Percentiles rank a stretch among this genome's conserved stretches.
phyloP scores from a whole-genome alignment of 148 eudicot genomes.

The Dysphania ambrosioides region DNA sequence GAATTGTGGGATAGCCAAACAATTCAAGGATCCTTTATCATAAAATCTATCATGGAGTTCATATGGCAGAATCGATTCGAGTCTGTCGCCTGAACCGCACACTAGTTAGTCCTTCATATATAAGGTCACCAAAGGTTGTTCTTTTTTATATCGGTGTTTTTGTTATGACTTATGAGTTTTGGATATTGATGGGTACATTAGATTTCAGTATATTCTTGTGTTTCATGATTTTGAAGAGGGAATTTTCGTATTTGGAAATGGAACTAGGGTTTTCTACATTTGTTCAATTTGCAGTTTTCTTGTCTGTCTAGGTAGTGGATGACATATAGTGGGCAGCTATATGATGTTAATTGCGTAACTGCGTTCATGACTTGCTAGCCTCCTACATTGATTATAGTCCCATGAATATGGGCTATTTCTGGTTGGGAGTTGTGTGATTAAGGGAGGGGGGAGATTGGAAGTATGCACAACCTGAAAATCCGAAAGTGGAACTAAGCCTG shows the following conservation, averaged over 20 bases:
- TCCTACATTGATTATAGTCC: slow-evolving; percentile 6
- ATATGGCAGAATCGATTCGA: slow-evolving; percentile 5
- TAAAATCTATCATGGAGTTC: neutral
- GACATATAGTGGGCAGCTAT: neutral
- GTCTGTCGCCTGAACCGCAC: too few species aligned
- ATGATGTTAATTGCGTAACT: neutral
- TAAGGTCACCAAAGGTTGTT: too few species aligned
- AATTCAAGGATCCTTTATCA: neutral
- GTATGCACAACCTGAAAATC: neutral
- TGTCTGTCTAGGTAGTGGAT: neutral
- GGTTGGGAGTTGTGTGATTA: neutral
- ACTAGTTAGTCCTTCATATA: too few species aligned
- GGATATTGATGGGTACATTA: too few species aligned
- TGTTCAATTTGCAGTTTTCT: neutral
- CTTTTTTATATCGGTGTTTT: too few species aligned
- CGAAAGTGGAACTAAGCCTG: too few species aligned
- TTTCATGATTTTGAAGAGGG: neutral
- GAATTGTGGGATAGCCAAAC: neutral
- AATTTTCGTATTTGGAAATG: neutral
- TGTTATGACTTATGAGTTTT: neutral
- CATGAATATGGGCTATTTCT: neutral
- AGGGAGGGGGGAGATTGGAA: neutral
- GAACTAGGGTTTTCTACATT: neutral
- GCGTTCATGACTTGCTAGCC: neutral
- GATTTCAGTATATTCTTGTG: neutral